Percentiles rank a stretch among this genome's conserved stretches.
phyloP scores from a whole-genome alignment of 176 grass and related monocot species.

The Raddia guianensis region DNA sequence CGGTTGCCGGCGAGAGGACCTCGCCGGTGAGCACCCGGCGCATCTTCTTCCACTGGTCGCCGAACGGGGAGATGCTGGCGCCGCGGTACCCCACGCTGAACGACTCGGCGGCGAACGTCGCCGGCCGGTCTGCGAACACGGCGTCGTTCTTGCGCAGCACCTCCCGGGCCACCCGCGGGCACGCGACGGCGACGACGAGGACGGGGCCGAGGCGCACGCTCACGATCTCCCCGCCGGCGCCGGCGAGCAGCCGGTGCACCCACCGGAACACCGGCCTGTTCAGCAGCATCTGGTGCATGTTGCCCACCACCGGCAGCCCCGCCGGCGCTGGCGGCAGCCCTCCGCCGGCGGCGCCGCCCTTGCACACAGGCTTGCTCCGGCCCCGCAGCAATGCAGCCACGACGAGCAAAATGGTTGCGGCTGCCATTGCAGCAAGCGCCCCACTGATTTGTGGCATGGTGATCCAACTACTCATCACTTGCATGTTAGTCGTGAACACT shows the following conservation, averaged over 20 bases:
- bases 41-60: slow-evolving; percentile 77
- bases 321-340: slow-evolving; percentile 45
- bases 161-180: slow-evolving; percentile 47
- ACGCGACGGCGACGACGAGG: slow-evolving; percentile 50
- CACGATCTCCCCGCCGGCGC: slow-evolving; percentile 40
- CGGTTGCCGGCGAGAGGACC: slow-evolving; percentile 34
- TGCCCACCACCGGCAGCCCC: slow-evolving; percentile 47
- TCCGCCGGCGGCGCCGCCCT: neutral
- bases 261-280: slow-evolving; percentile 56
- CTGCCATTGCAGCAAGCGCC: neutral
- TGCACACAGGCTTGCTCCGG: neutral
- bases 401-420: neutral
- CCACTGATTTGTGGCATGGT: neutral
- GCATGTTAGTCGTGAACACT: neutral
- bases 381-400: neutral
- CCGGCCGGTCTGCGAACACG: slow-evolving; percentile 48
- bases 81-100: slow-evolving; percentile 44
- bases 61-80: slow-evolving; percentile 44
- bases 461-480: neutral
- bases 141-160: slow-evolving; percentile 63
- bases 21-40: slow-evolving; percentile 49
- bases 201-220: slow-evolving; percentile 53
- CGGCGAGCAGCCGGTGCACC: slow-evolving; percentile 40
- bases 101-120: slow-evolving; percentile 44
- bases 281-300: slow-evolving; percentile 44